Conservation (phyloP, 1,284 basidiomycete species). For the Fomitopsis palustris region DNA sequence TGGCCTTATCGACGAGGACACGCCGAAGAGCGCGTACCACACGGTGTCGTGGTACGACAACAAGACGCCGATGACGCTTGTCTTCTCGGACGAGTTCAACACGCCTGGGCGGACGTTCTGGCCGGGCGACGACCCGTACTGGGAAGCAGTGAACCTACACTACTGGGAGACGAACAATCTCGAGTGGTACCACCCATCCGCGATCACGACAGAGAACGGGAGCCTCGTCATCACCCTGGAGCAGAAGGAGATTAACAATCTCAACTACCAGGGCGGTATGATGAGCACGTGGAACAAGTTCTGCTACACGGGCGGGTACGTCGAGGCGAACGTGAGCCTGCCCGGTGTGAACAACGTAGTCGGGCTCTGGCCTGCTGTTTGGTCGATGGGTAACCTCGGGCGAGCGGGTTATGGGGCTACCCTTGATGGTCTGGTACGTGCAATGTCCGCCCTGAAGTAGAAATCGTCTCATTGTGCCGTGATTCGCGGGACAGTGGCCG, state of each 20-base stretch:
- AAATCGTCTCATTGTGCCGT: constrained; percentile 22
- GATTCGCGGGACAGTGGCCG: constrained; percentile 56
- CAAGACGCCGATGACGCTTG: constrained; percentile 41
- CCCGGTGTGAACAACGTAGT: constrained; percentile 36
- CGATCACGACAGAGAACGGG: constrained; percentile 63
- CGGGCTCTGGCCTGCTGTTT: constrained; percentile 55
- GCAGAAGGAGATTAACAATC: constrained; percentile 46
- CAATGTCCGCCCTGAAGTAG: background rate
- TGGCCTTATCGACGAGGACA: constrained; percentile 49
- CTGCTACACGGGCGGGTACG: constrained; percentile 58
- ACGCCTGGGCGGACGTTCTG: constrained; percentile 55
- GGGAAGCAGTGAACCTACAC: constrained; percentile 70
- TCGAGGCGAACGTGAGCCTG: constrained; percentile 34
- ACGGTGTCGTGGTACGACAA: constrained; percentile 37
- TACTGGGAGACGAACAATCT: constrained; percentile 59
- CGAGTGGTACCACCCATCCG: constrained; percentile 63
- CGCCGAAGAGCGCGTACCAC: constrained; percentile 41
- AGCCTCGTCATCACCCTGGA: constrained; percentile 55
- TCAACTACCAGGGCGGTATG: constrained; percentile 52
- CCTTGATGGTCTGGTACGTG: constrained; percentile 53
- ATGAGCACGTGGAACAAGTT: constrained; percentile 52
- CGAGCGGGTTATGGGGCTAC: constrained; percentile 63
- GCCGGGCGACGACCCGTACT: constrained; percentile 53
- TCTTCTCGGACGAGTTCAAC: constrained; percentile 72
- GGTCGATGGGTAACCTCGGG: constrained; percentile 67